Evolutionary conservation across 139 green algal genomes (phyloP).

Genomic region (Tetraselmis striata): DNA sequence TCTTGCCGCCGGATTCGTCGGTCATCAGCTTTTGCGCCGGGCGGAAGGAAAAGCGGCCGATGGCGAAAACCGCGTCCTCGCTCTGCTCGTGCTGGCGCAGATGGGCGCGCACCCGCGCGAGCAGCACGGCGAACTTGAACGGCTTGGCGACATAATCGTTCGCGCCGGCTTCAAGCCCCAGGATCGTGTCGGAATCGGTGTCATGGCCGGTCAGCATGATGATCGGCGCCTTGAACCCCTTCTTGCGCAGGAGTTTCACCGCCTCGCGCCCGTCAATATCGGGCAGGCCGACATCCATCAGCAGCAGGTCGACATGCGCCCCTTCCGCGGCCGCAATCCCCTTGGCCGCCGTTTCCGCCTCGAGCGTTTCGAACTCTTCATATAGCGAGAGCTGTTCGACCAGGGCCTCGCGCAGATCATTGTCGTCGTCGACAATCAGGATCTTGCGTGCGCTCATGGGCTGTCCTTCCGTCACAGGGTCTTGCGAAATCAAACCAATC

Average conservation of each 20-base stretch:
- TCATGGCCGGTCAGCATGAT: constrained; percentile 40
- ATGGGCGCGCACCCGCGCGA: constrained; percentile 43
- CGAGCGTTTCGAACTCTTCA: no score
- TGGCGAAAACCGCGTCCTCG: background rate
- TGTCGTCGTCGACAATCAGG: no score
- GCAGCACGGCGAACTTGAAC: constrained; percentile 37
- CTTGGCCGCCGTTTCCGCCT: no score
- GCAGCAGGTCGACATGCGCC: constrained; percentile 39
- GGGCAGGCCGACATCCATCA: constrained; percentile 35
- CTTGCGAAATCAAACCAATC: no score
- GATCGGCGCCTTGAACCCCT: constrained; percentile 26
- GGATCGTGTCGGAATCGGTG: constrained; percentile 32
- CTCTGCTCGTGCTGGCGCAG: constrained; percentile 23
- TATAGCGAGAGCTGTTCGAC: no score
- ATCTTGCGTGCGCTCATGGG: no score
- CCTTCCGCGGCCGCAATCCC: no score
- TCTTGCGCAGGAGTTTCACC: constrained; percentile 23
- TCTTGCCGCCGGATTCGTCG: no score
- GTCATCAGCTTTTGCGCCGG: no score
- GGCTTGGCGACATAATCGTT: constrained; percentile 52
- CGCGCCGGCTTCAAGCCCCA: constrained; percentile 34
- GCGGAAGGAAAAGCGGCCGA: no score
- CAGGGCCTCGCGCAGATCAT: no score
- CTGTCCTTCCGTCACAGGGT: no score
- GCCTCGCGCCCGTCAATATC: constrained; percentile 35